A percentile compares a stretch with the other conserved stretches of the same genome.
These are phyloP conservation scores for Phylloporus gajari DNA, from an alignment of 1,284 basidiomycete genomes.

Conservation along the genomic window DNA sequence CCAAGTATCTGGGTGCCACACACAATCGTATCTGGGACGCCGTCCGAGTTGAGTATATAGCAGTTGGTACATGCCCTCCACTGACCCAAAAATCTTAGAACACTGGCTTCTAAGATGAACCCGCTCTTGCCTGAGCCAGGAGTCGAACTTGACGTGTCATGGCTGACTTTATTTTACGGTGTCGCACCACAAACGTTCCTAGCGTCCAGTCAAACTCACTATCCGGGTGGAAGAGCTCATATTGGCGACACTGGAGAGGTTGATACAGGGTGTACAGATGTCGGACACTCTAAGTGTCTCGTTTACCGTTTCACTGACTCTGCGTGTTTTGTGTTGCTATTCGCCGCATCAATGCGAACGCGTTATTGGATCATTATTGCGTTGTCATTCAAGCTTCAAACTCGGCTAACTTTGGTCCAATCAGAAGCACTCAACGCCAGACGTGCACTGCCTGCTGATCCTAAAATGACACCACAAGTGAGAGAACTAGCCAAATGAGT, in stretches of 20 bases:
- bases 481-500: neutral
- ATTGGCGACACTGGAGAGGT: no score
- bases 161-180: slow-evolving; percentile 58
- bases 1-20: slow-evolving; percentile 54
- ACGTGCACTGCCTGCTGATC: neutral
- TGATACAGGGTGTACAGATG: no score
- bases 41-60: slow-evolving; percentile 49
- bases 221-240: no score
- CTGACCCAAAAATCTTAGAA: neutral
- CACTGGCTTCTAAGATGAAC: slow-evolving; percentile 33
- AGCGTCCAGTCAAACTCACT: slow-evolving; percentile 42
- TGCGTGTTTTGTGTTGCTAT: no score
- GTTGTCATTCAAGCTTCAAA: no score
- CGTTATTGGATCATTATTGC: no score
- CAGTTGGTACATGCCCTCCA: neutral
- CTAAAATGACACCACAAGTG: neutral
- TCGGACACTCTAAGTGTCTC: no score
- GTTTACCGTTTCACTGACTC: no score
- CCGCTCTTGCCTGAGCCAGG: slow-evolving; percentile 35
- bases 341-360: no score
- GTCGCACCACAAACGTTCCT: slow-evolving; percentile 49
- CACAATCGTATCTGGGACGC: slow-evolving; percentile 54
- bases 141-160: slow-evolving; percentile 39
- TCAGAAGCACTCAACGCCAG: neutral
- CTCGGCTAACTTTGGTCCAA: neutral